These are phyloP conservation scores for Xylaria telfairii DNA, from an alignment of 495 filamentous ascomycete species.

Conservation along the genomic window DNA sequence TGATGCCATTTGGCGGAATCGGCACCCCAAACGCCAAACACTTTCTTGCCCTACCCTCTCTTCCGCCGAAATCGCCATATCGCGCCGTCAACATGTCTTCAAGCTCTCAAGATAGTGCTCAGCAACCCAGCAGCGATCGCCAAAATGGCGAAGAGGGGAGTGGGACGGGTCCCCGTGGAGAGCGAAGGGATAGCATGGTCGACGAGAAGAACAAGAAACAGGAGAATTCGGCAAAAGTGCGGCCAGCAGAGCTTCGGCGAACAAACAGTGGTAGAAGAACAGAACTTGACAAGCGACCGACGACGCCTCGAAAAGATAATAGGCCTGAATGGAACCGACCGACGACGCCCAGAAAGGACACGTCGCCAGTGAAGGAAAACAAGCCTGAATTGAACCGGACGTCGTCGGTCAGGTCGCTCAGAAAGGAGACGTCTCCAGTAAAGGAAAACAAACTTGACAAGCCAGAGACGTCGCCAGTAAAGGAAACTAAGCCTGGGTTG, in stretches of 20 bases:
- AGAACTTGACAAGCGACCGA: slow-evolving; percentile 45
- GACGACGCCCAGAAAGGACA: slow-evolving; percentile 27
- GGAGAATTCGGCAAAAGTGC: not conserved
- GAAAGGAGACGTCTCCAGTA: no score
- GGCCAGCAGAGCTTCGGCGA: not conserved
- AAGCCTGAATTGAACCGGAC: no score
- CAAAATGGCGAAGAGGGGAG: slow-evolving; percentile 26
- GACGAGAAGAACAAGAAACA: not conserved
- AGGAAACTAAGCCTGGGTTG: no score
- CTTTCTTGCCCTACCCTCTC: not conserved
- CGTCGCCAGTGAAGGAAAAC: slow-evolving; percentile 45
- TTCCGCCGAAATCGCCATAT: not conserved
- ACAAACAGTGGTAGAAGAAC: slow-evolving; percentile 25
- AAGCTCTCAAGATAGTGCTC: not conserved
- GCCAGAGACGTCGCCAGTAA: no score
- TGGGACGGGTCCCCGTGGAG: not conserved
- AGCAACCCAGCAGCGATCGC: not conserved
- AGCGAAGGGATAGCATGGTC: slow-evolving; percentile 18
- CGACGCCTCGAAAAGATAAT: slow-evolving; percentile 45
- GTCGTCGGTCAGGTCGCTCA: no score
- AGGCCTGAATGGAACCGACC: no score
- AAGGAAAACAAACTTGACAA: no score
- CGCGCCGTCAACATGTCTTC: slow-evolving; percentile 19
- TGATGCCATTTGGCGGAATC: not conserved
- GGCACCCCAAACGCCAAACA: not conserved